Conservation (phyloP, 352 stramenopile genomes). For the Phytophthora lateralis region DNA sequence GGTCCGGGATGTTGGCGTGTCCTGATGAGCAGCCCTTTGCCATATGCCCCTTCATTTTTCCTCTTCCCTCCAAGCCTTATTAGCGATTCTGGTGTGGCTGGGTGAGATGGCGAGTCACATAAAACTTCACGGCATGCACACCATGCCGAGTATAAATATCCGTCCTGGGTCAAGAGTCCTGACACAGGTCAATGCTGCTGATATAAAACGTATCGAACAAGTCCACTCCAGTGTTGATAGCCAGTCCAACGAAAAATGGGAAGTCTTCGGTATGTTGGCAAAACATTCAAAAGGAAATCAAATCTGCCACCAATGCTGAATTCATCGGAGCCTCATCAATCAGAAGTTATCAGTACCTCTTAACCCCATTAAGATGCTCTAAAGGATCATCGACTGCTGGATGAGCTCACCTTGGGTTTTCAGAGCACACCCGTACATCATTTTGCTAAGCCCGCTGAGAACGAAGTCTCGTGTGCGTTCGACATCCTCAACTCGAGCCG, state of each 20-base stretch:
- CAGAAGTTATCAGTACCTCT: no score
- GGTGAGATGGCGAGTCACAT: constrained; percentile 14
- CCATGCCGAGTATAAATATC: neutral
- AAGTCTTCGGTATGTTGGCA: no score
- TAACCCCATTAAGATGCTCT: neutral
- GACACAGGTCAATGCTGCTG: no score
- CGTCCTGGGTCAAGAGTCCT: no score
- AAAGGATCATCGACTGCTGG: constrained; percentile 15
- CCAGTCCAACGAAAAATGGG: no score
- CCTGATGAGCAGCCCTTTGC: neutral
- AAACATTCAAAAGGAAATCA: no score
- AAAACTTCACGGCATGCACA: constrained; percentile 3
- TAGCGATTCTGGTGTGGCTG: constrained; percentile 2
- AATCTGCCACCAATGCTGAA: neutral
- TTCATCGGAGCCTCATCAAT: no score
- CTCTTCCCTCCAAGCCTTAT: constrained; percentile 17
- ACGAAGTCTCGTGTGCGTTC: constrained; percentile 14
- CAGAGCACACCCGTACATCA: constrained; percentile 25
- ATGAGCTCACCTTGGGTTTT: constrained; percentile 24
- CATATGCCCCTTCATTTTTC: constrained; percentile 7
- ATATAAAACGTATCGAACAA: no score
- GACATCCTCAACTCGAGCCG: constrained; percentile 7
- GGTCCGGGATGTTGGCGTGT: neutral
- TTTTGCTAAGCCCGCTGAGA: constrained; percentile 22
- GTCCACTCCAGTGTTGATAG: no score